A percentile compares a stretch with the other conserved stretches of the same genome.
Evolutionary conservation across 306 rosid species (phyloP).

Genomic region (Sindora glabra): DNA sequence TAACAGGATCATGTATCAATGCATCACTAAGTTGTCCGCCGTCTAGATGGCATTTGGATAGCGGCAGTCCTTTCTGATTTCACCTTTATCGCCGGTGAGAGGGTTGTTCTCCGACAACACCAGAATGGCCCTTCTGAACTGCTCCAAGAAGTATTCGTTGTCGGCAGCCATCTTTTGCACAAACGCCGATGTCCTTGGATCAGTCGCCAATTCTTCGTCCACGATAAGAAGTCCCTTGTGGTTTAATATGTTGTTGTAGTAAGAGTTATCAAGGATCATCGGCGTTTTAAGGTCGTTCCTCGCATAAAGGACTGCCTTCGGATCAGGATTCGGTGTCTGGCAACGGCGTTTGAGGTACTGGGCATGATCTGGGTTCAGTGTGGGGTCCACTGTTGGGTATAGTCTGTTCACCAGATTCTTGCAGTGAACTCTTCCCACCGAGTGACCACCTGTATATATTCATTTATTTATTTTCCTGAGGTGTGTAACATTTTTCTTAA

Average conservation of each 20-base stretch:
- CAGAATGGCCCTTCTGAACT: too few relatives aligned
- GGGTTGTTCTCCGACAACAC: conserved; percentile 46
- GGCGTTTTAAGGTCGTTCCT: conserved; percentile 66
- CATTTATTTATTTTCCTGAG: too few relatives aligned
- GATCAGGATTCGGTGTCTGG: conserved; percentile 61
- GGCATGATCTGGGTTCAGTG: conserved; percentile 47
- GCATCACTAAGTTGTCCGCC: too few relatives aligned
- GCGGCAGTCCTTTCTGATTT: too few relatives aligned
- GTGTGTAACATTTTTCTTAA: too few relatives aligned
- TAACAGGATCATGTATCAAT: too few relatives aligned
- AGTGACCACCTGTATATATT: conserved; percentile 87
- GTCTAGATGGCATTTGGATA: too few relatives aligned
- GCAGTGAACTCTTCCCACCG: conserved; percentile 83
- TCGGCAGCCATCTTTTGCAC: conserved; percentile 43
- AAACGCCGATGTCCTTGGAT: conserved; percentile 69
- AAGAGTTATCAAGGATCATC: conserved; percentile 66
- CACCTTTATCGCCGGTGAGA: conserved; percentile 30
- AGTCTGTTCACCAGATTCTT: conserved; percentile 49
- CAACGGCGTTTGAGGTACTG: conserved; percentile 57
- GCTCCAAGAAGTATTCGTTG: too few relatives aligned
- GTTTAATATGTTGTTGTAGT: conserved; percentile 55
- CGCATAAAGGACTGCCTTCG: conserved; percentile 36
- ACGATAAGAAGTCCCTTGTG: conserved; percentile 62
- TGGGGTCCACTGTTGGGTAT: conserved; percentile 57
- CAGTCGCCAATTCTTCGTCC: conserved; percentile 51